These are phyloP conservation scores for Ramaria sp. DNA, from an alignment of 768 basidiomycete species.

Conservation along the genomic window DNA sequence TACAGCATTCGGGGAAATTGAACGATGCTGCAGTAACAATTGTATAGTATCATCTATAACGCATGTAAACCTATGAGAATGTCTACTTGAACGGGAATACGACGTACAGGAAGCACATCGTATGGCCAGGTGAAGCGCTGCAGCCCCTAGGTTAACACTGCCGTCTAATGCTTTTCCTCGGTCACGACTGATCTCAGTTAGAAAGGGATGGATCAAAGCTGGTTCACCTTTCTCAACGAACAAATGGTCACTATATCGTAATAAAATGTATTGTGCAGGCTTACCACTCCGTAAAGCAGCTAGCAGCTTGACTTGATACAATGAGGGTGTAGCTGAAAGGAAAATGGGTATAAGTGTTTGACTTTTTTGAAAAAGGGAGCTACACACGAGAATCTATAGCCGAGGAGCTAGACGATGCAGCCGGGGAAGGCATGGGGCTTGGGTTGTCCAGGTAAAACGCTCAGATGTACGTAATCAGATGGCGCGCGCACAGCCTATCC, in stretches of 20 bases:
- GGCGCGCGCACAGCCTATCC: too few relatives aligned
- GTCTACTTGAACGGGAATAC: background rate
- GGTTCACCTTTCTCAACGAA: conserved; percentile 46
- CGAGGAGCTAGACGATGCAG: background rate
- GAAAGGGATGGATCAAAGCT: conserved; percentile 67
- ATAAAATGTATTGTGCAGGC: conserved; percentile 12
- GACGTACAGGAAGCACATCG: conserved; percentile 65
- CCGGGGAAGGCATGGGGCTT: conserved; percentile 3
- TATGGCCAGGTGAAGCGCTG: conserved; percentile 74
- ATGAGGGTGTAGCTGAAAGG: conserved; percentile 23
- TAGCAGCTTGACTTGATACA: conserved; percentile 56
- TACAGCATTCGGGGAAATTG: conserved; percentile 69
- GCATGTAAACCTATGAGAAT: background rate
- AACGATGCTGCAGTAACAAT: conserved; percentile 57
- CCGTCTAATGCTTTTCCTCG: conserved; percentile 36
- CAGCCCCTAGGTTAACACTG: conserved; percentile 54
- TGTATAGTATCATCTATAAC: conserved; percentile 50
- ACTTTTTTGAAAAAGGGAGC: background rate
- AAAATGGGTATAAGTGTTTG: background rate
- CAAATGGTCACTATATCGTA: background rate
- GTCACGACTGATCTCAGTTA: conserved; percentile 65
- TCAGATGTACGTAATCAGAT: too few relatives aligned
- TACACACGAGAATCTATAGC: background rate
- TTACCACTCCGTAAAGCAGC: conserved; percentile 51
- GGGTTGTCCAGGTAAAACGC: too few relatives aligned